Evolutionary conservation across 768 basidiomycete genomes (phyloP), one percentile per base, ranked within the genome.

Genomic region (Infundibulicybe gibba): DNA sequence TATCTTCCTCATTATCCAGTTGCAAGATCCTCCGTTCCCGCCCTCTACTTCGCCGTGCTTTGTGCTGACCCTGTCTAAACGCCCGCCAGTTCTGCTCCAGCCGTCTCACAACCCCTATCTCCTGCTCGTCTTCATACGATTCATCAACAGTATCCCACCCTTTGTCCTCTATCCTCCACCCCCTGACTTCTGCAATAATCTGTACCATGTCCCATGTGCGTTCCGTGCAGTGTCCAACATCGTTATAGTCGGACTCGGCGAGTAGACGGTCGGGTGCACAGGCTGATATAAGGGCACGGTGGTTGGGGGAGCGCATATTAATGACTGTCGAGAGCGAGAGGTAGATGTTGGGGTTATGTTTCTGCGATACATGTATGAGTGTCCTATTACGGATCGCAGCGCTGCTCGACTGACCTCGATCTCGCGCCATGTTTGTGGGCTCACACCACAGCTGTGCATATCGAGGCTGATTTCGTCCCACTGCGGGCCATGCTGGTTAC

Each of bases 391-490:
- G 92, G 30, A 39, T 20, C 16, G 35, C 11, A 42, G 31, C 31
- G 5, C 38, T 56, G 48, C 19, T 16, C 34, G 39, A 59, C 76
- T 44, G 67, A 84, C 92, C 80, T 94, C 85, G 38, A 95, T 75
- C 41, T 76, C 74, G 46, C 63, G 67, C 83, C 89, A 90, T 32
- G 77, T 81, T 58, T 94, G 79, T 6, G 82, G 71, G 50, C 87
- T 91, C 53, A 94, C 66, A 0, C 91, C 90, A 58, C 92, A 97
- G 40, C 87, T 90, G 62, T 99, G 95, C 54, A 99, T 63, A 61
- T 95, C 93, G 40, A 97, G 65, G 56, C 84, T 94, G 59, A 97
- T 82, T 15, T 59, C 61, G 41, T 68, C 64, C 77, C 87, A 94
- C 17, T 62, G 66, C 6, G 68, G 61, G 5, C 80, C 78, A 46